Base-by-base conservation (phyloP, 148 eudicot species). In the Beta vulgaris region DNA sequence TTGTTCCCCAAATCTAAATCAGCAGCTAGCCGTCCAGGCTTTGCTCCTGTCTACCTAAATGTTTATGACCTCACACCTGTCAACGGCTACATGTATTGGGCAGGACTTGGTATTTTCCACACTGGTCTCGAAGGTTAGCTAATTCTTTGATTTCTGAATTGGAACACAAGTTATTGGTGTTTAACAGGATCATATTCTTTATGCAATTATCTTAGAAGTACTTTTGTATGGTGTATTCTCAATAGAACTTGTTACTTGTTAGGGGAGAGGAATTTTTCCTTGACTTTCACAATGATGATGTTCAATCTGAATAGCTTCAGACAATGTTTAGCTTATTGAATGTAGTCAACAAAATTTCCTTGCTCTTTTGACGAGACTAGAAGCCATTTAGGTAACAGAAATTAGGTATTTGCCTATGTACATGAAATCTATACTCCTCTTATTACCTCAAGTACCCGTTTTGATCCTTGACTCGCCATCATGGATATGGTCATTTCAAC, bases 81-180 rank as follows among this genome's bases (percentile, higher is more conserved):
- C 43, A 93, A 93, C 76, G 98, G 98, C 70, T 93, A 89, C 73
- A 69, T 86, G 77, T 93, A 88, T 73, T 93, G 98, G 98, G 98
- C 96, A 18, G 98, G 98, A 72, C 77, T 90, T 78, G 98, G 98
- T 68, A 82, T 90, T 69, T 93, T 86, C 74, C 98, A 93, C 87
- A 74, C 96, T 61, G 98, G 98, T 28, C 78, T 93, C 25, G 93
- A 90, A 90, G 98, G 98, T 93, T 23, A 60, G 83, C 72, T 35
- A 49, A n/a, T 14, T 76, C 44, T 58, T 53, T n/a, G n/a, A n/a
- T 51, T 76, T 32, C 51, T 76, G 29, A 48, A 71, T 63, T 29
- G 37, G 59, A 72, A 36, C 44, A 74, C 31, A 42, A 29, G 59
- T 37, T 1, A 28, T 39, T 13, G 8, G 21, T n/a, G n/a, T n/a